Base-by-base conservation (phyloP, 2,329 filamentous ascomycete species). In the Colletotrichum ledebouriae region DNA sequence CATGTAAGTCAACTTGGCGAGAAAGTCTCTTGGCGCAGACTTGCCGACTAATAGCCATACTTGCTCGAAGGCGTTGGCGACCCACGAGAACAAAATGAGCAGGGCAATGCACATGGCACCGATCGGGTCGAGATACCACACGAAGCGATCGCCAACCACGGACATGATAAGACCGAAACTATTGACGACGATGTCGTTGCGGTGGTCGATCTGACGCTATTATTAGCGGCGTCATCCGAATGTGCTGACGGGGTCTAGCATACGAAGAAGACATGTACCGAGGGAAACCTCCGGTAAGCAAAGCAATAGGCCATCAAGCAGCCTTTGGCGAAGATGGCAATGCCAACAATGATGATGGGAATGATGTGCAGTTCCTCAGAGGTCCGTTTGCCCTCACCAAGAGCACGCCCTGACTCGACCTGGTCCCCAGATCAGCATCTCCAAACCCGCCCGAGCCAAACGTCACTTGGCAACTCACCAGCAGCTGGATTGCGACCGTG, bases 31-130 rank as follows among this genome's bases (percentile, higher is more conserved):
- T 2, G 86, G 86, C n/a, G 88, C 88, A 2, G 86, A 82, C 71
- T 88, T 89, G 61, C 88, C 87, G 1, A 89, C 87, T 5, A 90
- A 81, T 73, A 89, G 81, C 81, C 85, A 87, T 13, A 90, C 85
- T 70, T 90, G 86, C 71, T 89, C 87, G 63, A 86, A 87, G 4
- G 87, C 87, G 55, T 89, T 89, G 59, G 84, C 77, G 11, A 85
- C 82, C 87, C 87, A 90, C 20, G 87, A 89, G 73, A 85, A 84
- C 67, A 89, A 82, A 71, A 90, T 89, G 71, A 89, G 81, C 37
- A 89, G 76, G 6, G 86, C 88, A 62, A 90, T 89, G 59, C 85
- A 77, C 44, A 90, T 87, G 72, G 87, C 87, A 46, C 87, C 87
- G 39, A 89, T 79, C 0, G 87, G 86, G 69, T 89, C 88, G n/a